Evolutionary conservation across 2,329 filamentous ascomycete species (phyloP).

Genomic region (Paecilomyces formosus): DNA sequence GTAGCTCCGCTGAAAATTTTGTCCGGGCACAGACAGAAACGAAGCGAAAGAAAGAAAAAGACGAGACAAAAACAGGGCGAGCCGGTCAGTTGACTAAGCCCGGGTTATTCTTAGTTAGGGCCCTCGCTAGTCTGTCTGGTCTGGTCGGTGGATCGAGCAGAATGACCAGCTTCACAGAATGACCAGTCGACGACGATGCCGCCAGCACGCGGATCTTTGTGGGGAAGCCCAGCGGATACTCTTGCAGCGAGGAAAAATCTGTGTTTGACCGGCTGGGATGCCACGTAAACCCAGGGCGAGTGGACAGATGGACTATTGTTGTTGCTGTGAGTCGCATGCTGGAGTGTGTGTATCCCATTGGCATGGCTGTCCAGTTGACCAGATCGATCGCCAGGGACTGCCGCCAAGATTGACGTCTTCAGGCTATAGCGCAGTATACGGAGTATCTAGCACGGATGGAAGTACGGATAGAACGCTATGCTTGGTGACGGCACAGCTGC

Average conservation of each 20-base stretch:
- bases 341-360: background rate
- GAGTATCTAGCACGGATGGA: no score
- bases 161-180: no score
- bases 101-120: background rate
- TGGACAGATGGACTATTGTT: background rate
- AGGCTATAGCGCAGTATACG: background rate
- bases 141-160: background rate
- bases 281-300: background rate
- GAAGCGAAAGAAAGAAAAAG: no score
- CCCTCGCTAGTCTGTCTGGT: background rate
- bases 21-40: background rate
- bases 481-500: no score
- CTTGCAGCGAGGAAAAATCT: background rate
- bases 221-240: background rate
- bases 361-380: background rate
- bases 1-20: background rate
- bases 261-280: background rate
- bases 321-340: background rate
- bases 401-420: background rate
- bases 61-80: background rate
- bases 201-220: background rate
- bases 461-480: no score
- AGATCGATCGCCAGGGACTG: background rate
- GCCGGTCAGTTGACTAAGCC: background rate
- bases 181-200: background rate